Evolutionary conservation across 2,329 filamentous ascomycete species (phyloP), one percentile per base, ranked within the genome.

Genomic region (Fusarium nanum): DNA sequence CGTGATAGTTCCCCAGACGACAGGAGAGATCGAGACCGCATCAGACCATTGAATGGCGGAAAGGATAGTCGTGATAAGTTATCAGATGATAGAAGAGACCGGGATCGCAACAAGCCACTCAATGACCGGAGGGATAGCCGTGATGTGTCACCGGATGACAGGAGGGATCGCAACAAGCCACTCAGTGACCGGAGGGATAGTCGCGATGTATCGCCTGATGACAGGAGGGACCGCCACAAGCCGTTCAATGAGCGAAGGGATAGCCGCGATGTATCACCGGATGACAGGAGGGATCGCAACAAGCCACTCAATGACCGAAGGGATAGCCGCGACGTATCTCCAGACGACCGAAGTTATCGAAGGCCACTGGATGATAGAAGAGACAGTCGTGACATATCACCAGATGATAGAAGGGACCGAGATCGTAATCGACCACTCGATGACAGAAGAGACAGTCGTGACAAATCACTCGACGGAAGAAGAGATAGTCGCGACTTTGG

Each of bases 401-500:
- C 20, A 5, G 52, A 48, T 34, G 42, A 56, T n/a, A 63, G 28
- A 30, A 44, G 23, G n/a, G 53, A 57, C 9, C 41, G 59, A 40
- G 54, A 63, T 20, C 54, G 54, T 11, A 20, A 20, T 37, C 49
- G 60, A 18, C 32, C 46, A 28, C 20, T 49, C 0, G 54, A 56
- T 3, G 60, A 67, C 6, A 62, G 60, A 18, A 41, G 55, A 16
- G 65, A 68, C 7, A 48, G 42, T 20, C 50, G 54, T 3, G 66
- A 70, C 13, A 53, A 46, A 54, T 48, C 45, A 7, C 37, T 56
- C 18, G 59, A 62, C 25, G 46, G 44, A 13, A 23, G 40, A 46
- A 54, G 54, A 56, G 54, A 56, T 14, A 34, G 46, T 56, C 54
- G 54, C 44, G 54, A 56, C 30, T 49, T 37, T 6, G 57, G 50